Percentiles rank a stretch among this genome's conserved stretches.
Evolutionary conservation across 2,329 filamentous ascomycete species (phyloP).

Genomic region (Sarocladium oryzae): DNA sequence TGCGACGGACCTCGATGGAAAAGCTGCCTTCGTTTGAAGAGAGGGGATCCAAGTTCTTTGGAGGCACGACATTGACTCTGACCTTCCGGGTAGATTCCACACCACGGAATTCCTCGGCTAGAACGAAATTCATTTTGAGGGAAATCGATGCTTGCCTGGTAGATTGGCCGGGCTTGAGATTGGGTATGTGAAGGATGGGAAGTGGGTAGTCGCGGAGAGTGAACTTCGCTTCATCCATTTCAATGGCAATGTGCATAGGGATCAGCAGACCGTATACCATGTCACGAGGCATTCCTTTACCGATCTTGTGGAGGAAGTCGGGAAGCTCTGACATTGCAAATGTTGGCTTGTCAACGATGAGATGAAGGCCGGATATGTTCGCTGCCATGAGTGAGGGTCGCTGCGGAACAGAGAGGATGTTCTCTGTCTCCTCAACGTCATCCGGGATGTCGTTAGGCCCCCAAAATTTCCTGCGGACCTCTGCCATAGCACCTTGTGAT

Average conservation of each 20-base stretch:
- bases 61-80: constrained; percentile 76
- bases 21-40: constrained; percentile 58
- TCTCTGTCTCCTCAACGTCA: constrained; percentile 76
- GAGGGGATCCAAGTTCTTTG: constrained; percentile 48
- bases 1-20: constrained; percentile 79
- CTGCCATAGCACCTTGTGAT: constrained; percentile 68
- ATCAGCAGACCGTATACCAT: constrained; percentile 87
- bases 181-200: constrained; percentile 83
- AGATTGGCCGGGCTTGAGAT: constrained; percentile 72
- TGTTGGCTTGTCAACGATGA: constrained; percentile 85
- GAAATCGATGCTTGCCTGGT: constrained; percentile 74
- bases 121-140: constrained; percentile 84
- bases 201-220: constrained; percentile 88
- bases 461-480: constrained; percentile 74
- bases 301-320: constrained; percentile 77
- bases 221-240: constrained; percentile 85
- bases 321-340: constrained; percentile 79
- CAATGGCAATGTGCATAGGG: constrained; percentile 82
- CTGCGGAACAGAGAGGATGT: constrained; percentile 76
- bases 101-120: constrained; percentile 88
- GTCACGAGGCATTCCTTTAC: constrained; percentile 92
- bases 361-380: constrained; percentile 75
- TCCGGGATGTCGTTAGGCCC: constrained; percentile 75
- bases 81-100: constrained; percentile 73
- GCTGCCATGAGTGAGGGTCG: constrained; percentile 78